Evolutionary conservation across 805 yeast species (phyloP).

Genomic region (Candida argentea): DNA sequence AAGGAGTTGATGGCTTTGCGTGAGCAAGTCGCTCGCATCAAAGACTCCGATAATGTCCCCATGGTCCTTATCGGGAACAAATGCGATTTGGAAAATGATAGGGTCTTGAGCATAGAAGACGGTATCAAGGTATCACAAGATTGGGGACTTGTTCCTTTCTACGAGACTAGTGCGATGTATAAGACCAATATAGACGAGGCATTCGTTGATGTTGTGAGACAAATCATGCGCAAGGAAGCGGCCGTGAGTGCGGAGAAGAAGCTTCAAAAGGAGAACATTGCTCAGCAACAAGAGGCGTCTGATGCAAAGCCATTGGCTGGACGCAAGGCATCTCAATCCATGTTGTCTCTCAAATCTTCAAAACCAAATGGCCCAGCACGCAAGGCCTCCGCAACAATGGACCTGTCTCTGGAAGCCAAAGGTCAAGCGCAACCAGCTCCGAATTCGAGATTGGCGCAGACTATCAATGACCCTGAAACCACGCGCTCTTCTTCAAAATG

Average conservation of each 20-base stretch:
- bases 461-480: slow-evolving; percentile 7
- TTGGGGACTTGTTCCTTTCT: slow-evolving; percentile 88
- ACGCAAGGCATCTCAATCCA: too few relatives aligned
- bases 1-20: slow-evolving; percentile 69
- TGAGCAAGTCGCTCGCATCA: slow-evolving; percentile 77
- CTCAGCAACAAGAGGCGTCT: slow-evolving; percentile 22
- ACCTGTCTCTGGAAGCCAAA: not conserved
- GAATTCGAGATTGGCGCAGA: slow-evolving; percentile 11
- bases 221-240: slow-evolving; percentile 70
- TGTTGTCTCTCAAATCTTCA: too few relatives aligned
- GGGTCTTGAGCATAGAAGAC: slow-evolving; percentile 69
- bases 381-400: slow-evolving; percentile 1
- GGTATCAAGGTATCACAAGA: slow-evolving; percentile 75
- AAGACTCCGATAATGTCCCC: slow-evolving; percentile 69
- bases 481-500: slow-evolving; percentile 5
- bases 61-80: slow-evolving; percentile 89
- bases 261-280: slow-evolving; percentile 32
- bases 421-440: slow-evolving; percentile 3
- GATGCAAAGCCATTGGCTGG: slow-evolving; percentile 2
- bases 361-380: too few relatives aligned
- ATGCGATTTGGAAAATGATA: slow-evolving; percentile 68
- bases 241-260: slow-evolving; percentile 34
- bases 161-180: slow-evolving; percentile 89
- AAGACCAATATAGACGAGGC: slow-evolving; percentile 87
- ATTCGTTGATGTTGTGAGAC: slow-evolving; percentile 80